A percentile compares a stretch with the other conserved stretches of the same genome.
phyloP scores from a whole-genome alignment of 2,329 filamentous ascomycete genomes.

The Sclerotinia trifoliorum region DNA sequence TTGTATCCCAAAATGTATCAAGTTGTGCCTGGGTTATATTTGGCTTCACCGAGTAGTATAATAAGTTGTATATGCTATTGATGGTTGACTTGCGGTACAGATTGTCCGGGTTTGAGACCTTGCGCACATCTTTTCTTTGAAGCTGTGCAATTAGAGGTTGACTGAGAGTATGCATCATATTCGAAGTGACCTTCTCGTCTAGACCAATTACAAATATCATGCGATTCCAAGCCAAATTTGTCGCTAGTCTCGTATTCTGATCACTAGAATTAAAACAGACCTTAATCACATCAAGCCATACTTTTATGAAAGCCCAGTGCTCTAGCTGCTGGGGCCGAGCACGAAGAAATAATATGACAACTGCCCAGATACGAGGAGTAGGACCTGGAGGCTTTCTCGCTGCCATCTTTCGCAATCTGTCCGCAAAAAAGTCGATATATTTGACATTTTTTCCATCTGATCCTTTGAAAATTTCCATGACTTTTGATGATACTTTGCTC shows the following conservation, averaged over 20 bases:
- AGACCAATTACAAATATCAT: conserved; percentile 73
- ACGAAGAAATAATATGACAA: conserved; percentile 74
- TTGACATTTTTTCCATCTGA: conserved; percentile 39
- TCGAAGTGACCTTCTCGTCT: conserved; percentile 54
- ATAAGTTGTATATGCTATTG: conserved; percentile 73
- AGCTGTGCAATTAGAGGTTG: conserved; percentile 69
- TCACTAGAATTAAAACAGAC: conserved; percentile 81
- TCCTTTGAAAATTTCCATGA: conserved; percentile 62
- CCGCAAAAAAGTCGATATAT: conserved; percentile 68
- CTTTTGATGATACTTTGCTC: conserved; percentile 62
- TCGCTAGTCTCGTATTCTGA: conserved; percentile 66
- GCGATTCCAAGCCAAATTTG: conserved; percentile 82
- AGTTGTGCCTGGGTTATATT: conserved; percentile 62
- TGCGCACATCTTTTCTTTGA: conserved; percentile 55
- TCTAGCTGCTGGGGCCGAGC: conserved; percentile 56
- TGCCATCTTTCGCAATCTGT: conserved; percentile 67
- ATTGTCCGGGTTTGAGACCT: conserved; percentile 48
- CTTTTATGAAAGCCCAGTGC: conserved; percentile 68
- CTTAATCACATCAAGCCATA: conserved; percentile 78
- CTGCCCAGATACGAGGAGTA: conserved; percentile 87
- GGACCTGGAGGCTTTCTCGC: conserved; percentile 59
- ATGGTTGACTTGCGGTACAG: conserved; percentile 58
- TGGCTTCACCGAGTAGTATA: conserved; percentile 81
- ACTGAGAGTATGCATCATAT: conserved; percentile 61
- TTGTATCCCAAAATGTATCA: conserved; percentile 76